A percentile compares a stretch with the other conserved stretches of the same genome.
These are phyloP conservation scores for Cajanus cajan DNA, from an alignment of 306 rosid species.

Conservation along the genomic window DNA sequence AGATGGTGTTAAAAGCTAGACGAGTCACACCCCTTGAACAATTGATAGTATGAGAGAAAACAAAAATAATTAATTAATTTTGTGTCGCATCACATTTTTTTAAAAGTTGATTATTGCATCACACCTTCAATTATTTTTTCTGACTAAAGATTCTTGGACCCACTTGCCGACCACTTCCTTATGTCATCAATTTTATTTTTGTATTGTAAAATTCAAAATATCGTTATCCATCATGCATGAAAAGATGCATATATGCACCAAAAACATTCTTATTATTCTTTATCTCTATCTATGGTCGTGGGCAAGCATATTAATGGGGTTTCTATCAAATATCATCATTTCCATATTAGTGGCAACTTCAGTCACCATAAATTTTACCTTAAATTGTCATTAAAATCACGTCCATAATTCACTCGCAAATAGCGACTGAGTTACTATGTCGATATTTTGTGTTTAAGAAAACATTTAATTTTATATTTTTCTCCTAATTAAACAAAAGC, in stretches of 20 bases:
- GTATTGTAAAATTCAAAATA: not conserved
- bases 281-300: not conserved
- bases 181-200: not conserved
- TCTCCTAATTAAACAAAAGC: no score
- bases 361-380: no score
- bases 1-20: not conserved
- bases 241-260: not conserved
- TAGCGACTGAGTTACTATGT: no score
- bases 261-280: not conserved
- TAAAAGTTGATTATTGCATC: not conserved
- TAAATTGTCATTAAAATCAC: no score
- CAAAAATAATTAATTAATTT: not conserved
- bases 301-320: no score
- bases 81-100: not conserved
- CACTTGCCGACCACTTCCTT: not conserved
- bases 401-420: no score
- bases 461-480: no score
- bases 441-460: no score
- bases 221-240: not conserved
- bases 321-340: no score
- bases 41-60: not conserved
- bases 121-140: not conserved
- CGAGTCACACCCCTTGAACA: not conserved
- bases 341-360: no score
- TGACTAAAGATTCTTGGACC: not conserved